Base-by-base conservation (phyloP, 257 asterid species). In the Primulina tabacum region DNA sequence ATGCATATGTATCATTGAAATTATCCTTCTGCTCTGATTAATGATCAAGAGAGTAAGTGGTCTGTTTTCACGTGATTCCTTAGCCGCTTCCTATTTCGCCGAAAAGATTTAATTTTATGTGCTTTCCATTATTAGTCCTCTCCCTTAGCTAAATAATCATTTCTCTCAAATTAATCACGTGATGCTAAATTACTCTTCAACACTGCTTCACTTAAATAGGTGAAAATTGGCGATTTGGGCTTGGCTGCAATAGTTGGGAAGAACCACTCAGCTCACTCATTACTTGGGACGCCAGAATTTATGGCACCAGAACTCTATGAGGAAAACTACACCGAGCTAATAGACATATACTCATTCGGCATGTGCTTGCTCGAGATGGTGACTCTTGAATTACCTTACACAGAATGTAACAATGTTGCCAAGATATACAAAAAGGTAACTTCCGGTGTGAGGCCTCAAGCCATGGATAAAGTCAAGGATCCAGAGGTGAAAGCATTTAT, bases 241-340 rank as follows among this genome's bases (percentile, higher is more conserved):
- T 37, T 80, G 53, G 87, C 87, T 0, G 73, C 83, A 0, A 70
- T 80, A 2, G 83, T 80, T 33, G 85, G 81, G 10, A 78, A 83
- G 73, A 80, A 74, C 70, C 87, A 77, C 38, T 79, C 85, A 0
- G 87, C 87, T 0, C 87, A 77, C 53, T 77, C 84, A 0, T 43
- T 80, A 64, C 11, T 83, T 55, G 87, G 87, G 29, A 80, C 85
- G 5, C 87, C 81, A 0, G 87, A 80, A 64, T 83, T 77, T 79
- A 83, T 83, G 87, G 87, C 85, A 0, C 87, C 87, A 0, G 85
- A 83, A 77, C 81, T 83, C 1, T 83, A 80, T 29, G 85, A 80
- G 26, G 87, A 83, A 73, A 75, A 83, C 76, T 83, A 80, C 79
- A 80, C 82, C 0, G 85, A 80, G 60, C 62, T 78, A 47, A 81